Evolutionary conservation across 768 basidiomycete species (phyloP).

Genomic region (Hygrophorus pudorinus): DNA sequence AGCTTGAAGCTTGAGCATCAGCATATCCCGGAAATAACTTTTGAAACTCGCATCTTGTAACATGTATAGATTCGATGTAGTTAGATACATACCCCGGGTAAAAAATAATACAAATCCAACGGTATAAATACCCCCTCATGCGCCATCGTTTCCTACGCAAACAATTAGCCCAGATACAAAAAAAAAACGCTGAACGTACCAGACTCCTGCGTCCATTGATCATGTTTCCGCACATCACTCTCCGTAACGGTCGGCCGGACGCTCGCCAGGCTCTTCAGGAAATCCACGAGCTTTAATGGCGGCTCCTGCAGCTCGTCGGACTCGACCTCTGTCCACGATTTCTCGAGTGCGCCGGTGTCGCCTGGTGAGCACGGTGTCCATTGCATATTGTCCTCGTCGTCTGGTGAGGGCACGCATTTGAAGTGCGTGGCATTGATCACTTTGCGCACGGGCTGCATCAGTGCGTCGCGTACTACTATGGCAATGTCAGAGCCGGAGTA

Average conservation of each 20-base stretch:
- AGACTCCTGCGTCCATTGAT: conserved; percentile 78
- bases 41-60: no score
- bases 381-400: conserved; percentile 28
- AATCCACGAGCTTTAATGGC: conserved; percentile 65
- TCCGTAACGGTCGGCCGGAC: conserved; percentile 85
- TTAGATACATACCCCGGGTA: neutral
- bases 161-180: conserved; percentile 2
- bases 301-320: conserved; percentile 90
- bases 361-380: conserved; percentile 98
- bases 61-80: no score
- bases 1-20: no score
- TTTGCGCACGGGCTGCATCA: conserved; percentile 98
- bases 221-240: conserved; percentile 77
- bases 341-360: conserved; percentile 75
- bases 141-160: conserved; percentile 21
- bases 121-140: conserved; percentile 10
- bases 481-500: conserved; percentile 38
- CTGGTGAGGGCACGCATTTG: conserved; percentile 38
- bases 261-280: conserved; percentile 67
- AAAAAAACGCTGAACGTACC: conserved; percentile 33
- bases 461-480: conserved; percentile 87
- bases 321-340: conserved; percentile 80
- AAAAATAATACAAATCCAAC: no score
- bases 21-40: no score
- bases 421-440: conserved; percentile 95